Evolutionary conservation across 345 rosid genomes (phyloP).

Genomic region (Iberis pinnata): DNA sequence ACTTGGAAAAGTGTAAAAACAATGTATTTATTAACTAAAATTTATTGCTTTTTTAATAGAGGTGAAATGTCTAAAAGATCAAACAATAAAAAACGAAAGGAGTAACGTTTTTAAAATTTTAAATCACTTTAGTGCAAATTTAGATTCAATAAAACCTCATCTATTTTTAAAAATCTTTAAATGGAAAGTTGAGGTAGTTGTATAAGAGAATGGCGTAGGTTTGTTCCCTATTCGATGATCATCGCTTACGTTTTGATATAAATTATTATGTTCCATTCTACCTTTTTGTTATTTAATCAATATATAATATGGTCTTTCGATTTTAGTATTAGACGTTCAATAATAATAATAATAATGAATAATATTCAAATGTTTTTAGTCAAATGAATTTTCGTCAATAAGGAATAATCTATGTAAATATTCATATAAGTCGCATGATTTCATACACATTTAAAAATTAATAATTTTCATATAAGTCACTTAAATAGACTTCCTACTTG

Average conservation of each 20-base stretch:
- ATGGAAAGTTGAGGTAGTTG: constrained; percentile 13
- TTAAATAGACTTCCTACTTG: too few relatives aligned
- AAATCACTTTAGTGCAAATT: too few relatives aligned
- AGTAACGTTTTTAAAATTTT: too few relatives aligned
- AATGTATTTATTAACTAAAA: too few relatives aligned
- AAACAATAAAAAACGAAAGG: too few relatives aligned
- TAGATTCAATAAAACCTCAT: constrained; percentile 1
- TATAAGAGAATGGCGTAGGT: constrained; percentile 13
- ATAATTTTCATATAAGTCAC: neutral
- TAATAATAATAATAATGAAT: neutral
- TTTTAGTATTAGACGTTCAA: neutral
- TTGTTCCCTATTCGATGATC: constrained; percentile 26
- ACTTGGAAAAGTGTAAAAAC: too few relatives aligned
- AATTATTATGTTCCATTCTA: constrained; percentile 12
- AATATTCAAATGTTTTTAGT: neutral
- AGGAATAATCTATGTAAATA: neutral
- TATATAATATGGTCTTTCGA: neutral
- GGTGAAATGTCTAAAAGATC: too few relatives aligned
- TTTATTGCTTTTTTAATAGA: too few relatives aligned
- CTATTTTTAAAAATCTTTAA: neutral
- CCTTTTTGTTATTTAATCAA: neutral
- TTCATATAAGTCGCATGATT: neutral
- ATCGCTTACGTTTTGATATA: constrained; percentile 24
- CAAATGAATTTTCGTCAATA: constrained; percentile 9
- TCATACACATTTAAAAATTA: neutral